Evolutionary conservation across 331 rosid genomes (phyloP), one percentile per base, ranked within the genome.

Genomic region (Dryas integrifolia): DNA sequence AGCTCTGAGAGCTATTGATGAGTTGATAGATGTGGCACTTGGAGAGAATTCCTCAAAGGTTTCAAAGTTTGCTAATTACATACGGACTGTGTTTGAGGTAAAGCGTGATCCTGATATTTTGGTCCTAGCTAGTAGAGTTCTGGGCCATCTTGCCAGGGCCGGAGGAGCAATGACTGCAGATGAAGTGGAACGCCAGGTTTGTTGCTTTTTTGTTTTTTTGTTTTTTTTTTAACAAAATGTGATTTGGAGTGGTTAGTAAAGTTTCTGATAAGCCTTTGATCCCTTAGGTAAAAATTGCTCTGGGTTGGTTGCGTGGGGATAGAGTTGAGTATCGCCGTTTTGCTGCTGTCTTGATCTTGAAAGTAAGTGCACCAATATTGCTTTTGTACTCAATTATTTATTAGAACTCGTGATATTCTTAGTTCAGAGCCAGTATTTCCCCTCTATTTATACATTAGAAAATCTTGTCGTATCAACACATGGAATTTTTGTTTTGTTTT

Each of bases 111-210:
- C 97, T 35, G 98, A 91, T 49, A 88, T 89, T 71, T 80, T 94
- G 80, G 96, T 88, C 77, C 88, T 89, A 46, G 98, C 97, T 43
- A 91, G 98, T 77, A 89, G 86, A 78, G 98, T 94, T 81, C 85
- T 94, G 58, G 98, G 98, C 70, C 98, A 94, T 74, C 87, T 94
- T 11, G 98, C 92, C 46, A 84, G 96, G 83, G 97, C 98, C 5
- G 98, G 98, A 6, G 98, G 98, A 52, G 92, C 98, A 61, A 94
- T 91, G 97, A 94, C 98, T 10, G 97, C 97, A 0, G 97, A 94
- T 79, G 97, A 94, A 86, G 97, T 94, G 55, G 96, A 94, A 86
- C 88, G 87, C 72, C 98, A 94, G 96, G 98, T 93, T 57, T 38
- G 76, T 83, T 56, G 55, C 30, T 12, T 15, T 51, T 56, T 49